Base-by-base conservation (phyloP, 2,329 filamentous ascomycete species). In the Acarospora socialis region DNA sequence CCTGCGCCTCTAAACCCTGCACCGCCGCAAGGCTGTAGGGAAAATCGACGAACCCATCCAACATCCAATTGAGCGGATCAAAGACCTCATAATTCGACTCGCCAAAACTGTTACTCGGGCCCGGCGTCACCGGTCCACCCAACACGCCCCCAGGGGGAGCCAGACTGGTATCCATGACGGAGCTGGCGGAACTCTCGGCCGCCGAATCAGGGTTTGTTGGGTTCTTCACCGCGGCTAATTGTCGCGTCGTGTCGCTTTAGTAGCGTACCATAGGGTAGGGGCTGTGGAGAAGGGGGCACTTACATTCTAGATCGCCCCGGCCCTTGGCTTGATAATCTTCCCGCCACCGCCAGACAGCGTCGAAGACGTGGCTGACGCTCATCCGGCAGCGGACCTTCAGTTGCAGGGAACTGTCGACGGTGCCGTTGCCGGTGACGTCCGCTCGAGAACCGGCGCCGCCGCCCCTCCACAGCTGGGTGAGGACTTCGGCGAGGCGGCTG, bases 41-140 rank as follows among this genome's bases (percentile, higher is more conserved):
- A 50, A 87, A 79, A 50, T 86, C 80, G 38, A 90, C 65, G 20
- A 87, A 64, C 9, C 81, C 81, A 52, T 94, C 86, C 38, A 94
- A 62, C 64, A 92, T 83, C 86, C 86, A 94, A 53, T 87, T 82
- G 46, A 93, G 67, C 1, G 86, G 82, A 55, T 93, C 84, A 49
- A 92, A 93, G 39, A 92, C 82, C 52, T 92, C 81, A 53, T 84
- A 84, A 45, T 74, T 78, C 7, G 72, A 70, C 34, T 80, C 69
- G 42, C 70, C 66, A 40, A 81, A 77, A 43, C 66, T 65, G 40
- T 33, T 36, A 30, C 33, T 31, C 17, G 43, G 34, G n/a, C 15
- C 23, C 20, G 43, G 39, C 23, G 49, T 43, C 10, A 53, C 42
- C 2, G 48, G 47, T 25, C 59, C 42, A 12, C 37, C 50, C 13